These are phyloP conservation scores for Botrytis medusae DNA, from an alignment of 2,329 filamentous ascomycete genomes.

Conservation along the genomic window DNA sequence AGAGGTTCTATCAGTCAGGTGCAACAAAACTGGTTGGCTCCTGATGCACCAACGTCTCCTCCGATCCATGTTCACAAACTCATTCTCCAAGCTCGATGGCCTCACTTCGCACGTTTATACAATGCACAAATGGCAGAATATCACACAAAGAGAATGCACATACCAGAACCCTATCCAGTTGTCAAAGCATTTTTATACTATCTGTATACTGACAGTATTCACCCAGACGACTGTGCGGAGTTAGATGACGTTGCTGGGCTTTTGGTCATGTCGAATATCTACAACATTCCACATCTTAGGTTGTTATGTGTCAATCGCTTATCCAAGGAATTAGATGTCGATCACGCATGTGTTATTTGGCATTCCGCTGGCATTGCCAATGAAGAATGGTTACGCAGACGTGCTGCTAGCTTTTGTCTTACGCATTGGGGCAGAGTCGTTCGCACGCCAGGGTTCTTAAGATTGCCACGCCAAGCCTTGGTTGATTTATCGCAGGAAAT, in stretches of 20 bases:
- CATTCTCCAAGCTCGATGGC: constrained; percentile 93
- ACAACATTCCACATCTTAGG: constrained; percentile 91
- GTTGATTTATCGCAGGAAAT: constrained; percentile 93
- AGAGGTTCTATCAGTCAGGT: constrained; percentile 44
- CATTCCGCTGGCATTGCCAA: constrained; percentile 86
- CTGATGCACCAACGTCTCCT: constrained; percentile 66
- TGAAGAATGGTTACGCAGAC: constrained; percentile 90
- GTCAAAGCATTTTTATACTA: constrained; percentile 96
- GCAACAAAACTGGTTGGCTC: constrained; percentile 54
- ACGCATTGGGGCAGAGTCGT: constrained; percentile 94
- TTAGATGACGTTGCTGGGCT: constrained; percentile 88
- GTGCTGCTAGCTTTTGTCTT: constrained; percentile 85
- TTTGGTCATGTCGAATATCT: constrained; percentile 96
- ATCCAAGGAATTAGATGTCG: constrained; percentile 86
- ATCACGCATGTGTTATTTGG: constrained; percentile 95
- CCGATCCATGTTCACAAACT: constrained; percentile 95
- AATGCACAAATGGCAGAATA: constrained; percentile 95
- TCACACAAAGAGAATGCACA: constrained; percentile 96
- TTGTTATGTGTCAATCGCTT: constrained; percentile 89
- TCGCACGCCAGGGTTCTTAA: constrained; percentile 81
- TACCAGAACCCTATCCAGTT: constrained; percentile 91
- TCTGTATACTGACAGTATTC: constrained; percentile 92
- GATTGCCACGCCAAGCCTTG: constrained; percentile 73
- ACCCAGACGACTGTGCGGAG: constrained; percentile 55
- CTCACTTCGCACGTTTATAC: constrained; percentile 91